Evolutionary conservation across 495 filamentous ascomycete genomes (phyloP), one percentile per base, ranked within the genome.

Genomic region (Xylaria venustula): DNA sequence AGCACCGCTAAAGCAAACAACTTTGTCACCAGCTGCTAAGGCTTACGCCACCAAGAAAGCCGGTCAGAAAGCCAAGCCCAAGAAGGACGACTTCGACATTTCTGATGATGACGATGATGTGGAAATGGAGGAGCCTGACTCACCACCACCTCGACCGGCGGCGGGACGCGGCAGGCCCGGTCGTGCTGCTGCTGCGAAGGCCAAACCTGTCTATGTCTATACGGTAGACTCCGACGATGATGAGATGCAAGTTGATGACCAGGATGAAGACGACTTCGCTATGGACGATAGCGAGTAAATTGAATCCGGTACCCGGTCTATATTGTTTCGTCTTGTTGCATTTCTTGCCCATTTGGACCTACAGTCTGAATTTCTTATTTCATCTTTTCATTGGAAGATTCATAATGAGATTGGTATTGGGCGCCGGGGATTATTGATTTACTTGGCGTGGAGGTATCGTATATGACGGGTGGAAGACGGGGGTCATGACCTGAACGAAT

Each of bases 1-100:
- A 19, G 61, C 67, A 9, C 62, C 69, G 2, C 58, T 60, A 51
- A 83, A 84, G 67, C 68, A 65, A 19, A 36, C 66, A 1, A 54
- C 64, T 49, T 76, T 91, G 15, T 91, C 88, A 11, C 90, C 91
- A 0, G 90, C 88, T 6, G 90, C 90, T 12, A 94, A 93, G 71
- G 89, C 87, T 0, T 93, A 94, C 70, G 89, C 88, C 15, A 83
- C 86, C 2, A 92, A 90, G 77, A 77, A 79, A 60, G 37, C 52
- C 7, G 30, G 30, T 5, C 30, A 34, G 30, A 81, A 87, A 51
- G 80, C 81, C 32, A 89, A 88, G 73, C 67, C 79, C 0, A 76
- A 79, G 56, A 79, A 76, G 69, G 65, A 73, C 3, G 53, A 64
- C 5, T 72, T 73, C 54, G 74, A 77, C 41, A 75, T 79, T 46